Base-by-base conservation (phyloP, 305 asterid genomes). In the Rubia tinctorum region DNA sequence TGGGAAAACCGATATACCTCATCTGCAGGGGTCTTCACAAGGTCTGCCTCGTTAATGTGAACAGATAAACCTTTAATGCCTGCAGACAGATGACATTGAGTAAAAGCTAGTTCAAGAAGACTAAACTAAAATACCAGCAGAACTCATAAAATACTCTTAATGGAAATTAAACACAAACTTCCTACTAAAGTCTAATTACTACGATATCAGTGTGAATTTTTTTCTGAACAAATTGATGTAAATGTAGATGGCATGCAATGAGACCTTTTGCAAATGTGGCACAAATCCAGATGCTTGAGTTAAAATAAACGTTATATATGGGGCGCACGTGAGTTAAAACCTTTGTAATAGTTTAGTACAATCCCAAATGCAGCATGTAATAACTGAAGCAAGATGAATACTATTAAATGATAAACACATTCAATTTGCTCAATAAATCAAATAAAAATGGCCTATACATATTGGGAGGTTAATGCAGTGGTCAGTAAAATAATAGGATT, bases 61-160 rank as follows among this genome's bases (percentile, higher is more conserved):
- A 91, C 68, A 40, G 73, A 73, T 79, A 91, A 75, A 82, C 85
- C 83, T 86, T 89, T 89, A 60, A 89, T 86, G 77, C 96, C 97
- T 93, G 89, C 80, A 83, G 74, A 23, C 51, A 56, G 34, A 77
- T 73, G 45, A 2, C 27, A 39, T 8, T 42, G 66, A 44, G 44
- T 27, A 53, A 77, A 68, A 56, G 39, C 55, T 47, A 40, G 71
- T 76, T 69, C 65, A 61, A 49, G 66, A 39, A 51, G 30, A 60
- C 27, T 39, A 42, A 23, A 40, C 25, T 6, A 4, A 34, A 53
- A n/a, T 22, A 58, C 8, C 66, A 43, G 53, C 47, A 20, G 73
- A 70, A 69, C 0, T 34, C 37, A 53, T 18, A 37, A 18, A 45
- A 17, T 1, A 53, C 15, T 47, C 44, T 47, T 13, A 22, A 53